Percentiles rank a stretch among this genome's conserved stretches.
phyloP scores from a whole-genome alignment of 345 rosid genomes.

The Draba incana region DNA sequence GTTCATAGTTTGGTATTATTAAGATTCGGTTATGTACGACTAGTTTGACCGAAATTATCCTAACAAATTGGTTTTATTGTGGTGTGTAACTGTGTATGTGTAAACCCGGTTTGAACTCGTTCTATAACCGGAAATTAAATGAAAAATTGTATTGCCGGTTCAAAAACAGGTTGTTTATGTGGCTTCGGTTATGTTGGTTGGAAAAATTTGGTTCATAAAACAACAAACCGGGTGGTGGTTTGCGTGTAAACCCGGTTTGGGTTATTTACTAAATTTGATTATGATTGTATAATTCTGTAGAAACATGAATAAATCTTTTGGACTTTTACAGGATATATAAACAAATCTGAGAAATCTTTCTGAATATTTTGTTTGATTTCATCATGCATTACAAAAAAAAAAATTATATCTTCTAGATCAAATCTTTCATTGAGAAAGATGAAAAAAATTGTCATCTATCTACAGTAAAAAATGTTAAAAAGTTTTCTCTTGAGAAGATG shows the following conservation, averaged over 20 bases:
- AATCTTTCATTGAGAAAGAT: slow-evolving; percentile 13
- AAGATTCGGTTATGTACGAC: not conserved
- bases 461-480: not conserved
- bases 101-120: not conserved
- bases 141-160: slow-evolving; percentile 1
- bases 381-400: not conserved
- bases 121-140: not conserved
- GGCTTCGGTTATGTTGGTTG: slow-evolving; percentile 1
- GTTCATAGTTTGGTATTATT: not conserved
- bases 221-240: not conserved
- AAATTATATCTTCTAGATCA: not conserved
- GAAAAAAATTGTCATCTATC: slow-evolving; percentile 4
- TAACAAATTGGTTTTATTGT: not conserved
- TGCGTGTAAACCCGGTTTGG: slow-evolving; percentile 6
- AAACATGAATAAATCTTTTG: slow-evolving; percentile 3
- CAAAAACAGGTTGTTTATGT: not conserved
- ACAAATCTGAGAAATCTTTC: slow-evolving; percentile 22
- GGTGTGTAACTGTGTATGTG: not conserved
- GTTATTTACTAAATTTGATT: not conserved
- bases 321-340: not conserved
- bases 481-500: not conserved
- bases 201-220: not conserved
- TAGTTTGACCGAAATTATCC: not conserved
- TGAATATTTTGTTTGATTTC: not conserved
- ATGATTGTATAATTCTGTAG: slow-evolving; percentile 22